These are phyloP conservation scores for Blastobotrys indianensis DNA, from an alignment of 1,139 yeast genomes.

Conservation along the genomic window DNA sequence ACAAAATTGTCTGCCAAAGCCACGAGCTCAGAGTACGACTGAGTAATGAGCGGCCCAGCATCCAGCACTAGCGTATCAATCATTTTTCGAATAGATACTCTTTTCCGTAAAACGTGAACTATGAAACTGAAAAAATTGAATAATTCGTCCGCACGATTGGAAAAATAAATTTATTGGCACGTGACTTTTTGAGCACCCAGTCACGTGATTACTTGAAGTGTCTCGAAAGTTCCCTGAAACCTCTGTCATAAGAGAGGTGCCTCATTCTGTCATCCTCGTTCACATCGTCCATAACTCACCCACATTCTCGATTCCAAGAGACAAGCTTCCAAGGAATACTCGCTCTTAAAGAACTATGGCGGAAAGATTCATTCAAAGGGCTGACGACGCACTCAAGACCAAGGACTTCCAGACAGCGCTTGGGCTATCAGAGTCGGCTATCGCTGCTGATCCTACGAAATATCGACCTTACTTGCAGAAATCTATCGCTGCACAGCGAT, in stretches of 20 bases:
- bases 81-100: slow-evolving; percentile 1
- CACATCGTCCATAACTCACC: too few relatives aligned
- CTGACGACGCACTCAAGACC: slow-evolving; percentile 34
- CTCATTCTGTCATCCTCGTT: too few relatives aligned
- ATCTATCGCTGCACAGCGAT: slow-evolving; percentile 52
- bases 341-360: not conserved
- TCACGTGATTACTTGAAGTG: not conserved
- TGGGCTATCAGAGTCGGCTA: slow-evolving; percentile 30
- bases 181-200: too few relatives aligned
- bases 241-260: too few relatives aligned
- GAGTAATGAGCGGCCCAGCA: slow-evolving; percentile 91
- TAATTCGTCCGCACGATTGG: slow-evolving; percentile 2
- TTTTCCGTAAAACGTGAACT: slow-evolving; percentile 4
- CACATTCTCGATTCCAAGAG: too few relatives aligned
- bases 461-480: slow-evolving; percentile 30
- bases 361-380: slow-evolving; percentile 12
- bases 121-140: slow-evolving; percentile 1
- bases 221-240: not conserved
- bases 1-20: slow-evolving; percentile 62
- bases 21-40: slow-evolving; percentile 69
- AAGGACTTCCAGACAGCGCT: slow-evolving; percentile 38
- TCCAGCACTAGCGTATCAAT: slow-evolving; percentile 61
- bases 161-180: slow-evolving; percentile 2
- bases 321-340: not conserved
- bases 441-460: slow-evolving; percentile 41